Percentiles rank a stretch among this genome's conserved stretches.
Conservation (phyloP, 495 filamentous ascomycete species). For the Aspergillus heteromorphus region DNA sequence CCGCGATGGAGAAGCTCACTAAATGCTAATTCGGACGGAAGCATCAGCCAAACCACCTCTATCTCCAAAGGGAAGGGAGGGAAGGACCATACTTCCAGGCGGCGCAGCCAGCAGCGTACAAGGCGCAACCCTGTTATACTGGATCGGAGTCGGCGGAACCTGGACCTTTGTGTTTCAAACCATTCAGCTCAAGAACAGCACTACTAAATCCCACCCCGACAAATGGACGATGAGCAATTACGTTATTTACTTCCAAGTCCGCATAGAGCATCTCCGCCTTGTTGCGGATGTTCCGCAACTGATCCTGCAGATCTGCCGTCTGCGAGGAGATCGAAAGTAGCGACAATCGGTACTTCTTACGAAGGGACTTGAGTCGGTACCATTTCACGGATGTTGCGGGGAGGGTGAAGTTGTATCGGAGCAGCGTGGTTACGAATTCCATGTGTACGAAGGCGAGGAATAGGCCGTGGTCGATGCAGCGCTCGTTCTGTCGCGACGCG, state of each 20-base stretch:
- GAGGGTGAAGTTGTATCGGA: conserved; percentile 11
- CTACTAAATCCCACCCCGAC: no score
- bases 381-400: conserved; percentile 12
- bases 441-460: conserved; percentile 15
- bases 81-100: conserved; percentile 7
- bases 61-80: no score
- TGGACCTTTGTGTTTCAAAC: background rate
- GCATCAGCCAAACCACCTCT: no score
- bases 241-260: conserved; percentile 11
- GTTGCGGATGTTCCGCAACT: conserved; percentile 3
- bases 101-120: conserved; percentile 1
- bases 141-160: conserved; percentile 2
- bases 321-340: conserved; percentile 2
- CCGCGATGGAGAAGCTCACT: conserved; percentile 8
- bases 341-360: conserved; percentile 8
- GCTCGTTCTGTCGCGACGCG: conserved; percentile 9
- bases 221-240: background rate
- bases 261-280: conserved; percentile 12
- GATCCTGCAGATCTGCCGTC: conserved; percentile 4
- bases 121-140: conserved; percentile 8
- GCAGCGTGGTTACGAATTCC: conserved; percentile 12
- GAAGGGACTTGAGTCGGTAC: conserved; percentile 10
- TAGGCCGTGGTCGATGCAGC: conserved; percentile 9
- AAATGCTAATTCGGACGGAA: no score
- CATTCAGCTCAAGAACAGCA: background rate